phyloP scores from a whole-genome alignment of 169 alveolate species.

The Ichthyophthirius multifiliis region DNA sequence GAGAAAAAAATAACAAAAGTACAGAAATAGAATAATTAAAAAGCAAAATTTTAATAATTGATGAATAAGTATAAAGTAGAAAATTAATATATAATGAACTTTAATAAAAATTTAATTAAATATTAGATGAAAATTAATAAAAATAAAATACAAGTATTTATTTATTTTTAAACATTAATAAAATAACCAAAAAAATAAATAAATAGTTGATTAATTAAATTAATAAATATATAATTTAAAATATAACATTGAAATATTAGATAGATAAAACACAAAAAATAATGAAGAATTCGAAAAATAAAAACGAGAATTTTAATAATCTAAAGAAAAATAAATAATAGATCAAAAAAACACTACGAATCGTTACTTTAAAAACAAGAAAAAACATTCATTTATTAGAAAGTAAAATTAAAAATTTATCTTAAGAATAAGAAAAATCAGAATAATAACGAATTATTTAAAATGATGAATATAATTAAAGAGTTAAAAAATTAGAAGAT shows the following conservation, averaged over 20 bases:
- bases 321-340: too few relatives aligned
- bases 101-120: background rate
- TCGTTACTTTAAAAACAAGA: background rate
- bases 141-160: too few relatives aligned
- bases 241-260: background rate
- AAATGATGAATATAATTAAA: background rate
- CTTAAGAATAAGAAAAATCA: background rate
- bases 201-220: background rate
- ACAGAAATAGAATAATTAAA: background rate
- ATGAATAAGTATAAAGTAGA: background rate
- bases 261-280: background rate
- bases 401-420: background rate
- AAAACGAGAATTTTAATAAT: background rate
- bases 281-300: background rate
- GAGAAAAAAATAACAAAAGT: background rate
- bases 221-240: background rate
- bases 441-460: background rate
- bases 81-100: background rate
- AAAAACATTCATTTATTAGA: background rate
- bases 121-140: background rate
- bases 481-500: background rate
- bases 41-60: background rate
- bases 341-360: too few relatives aligned
- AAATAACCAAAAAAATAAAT: background rate
- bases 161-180: too few relatives aligned